Evolutionary conservation across 202 grass and related monocot species (phyloP), one percentile per base, ranked within the genome.

Genomic region (Panicum hallii): DNA sequence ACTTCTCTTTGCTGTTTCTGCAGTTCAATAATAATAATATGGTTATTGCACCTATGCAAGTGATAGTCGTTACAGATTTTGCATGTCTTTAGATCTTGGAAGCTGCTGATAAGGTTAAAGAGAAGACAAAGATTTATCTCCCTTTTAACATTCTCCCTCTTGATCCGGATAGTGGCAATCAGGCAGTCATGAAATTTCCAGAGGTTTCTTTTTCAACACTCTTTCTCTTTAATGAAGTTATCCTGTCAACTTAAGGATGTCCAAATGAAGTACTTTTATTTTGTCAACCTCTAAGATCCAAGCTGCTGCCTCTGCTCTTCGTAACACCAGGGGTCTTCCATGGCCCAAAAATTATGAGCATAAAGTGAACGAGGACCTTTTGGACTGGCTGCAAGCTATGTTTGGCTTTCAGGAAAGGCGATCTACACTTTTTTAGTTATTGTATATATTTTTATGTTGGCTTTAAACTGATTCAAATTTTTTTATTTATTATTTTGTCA

Each of bases 401-500:
- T 99, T 99, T 94, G 93, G 96, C n/a, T 99, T 99, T 92, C 96
- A 99, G 96, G 96, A 90, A 91, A 88, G 82, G 67, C 83, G 90
- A 19, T 48, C 50, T 80, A 48, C 43, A 34, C 41, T 87, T 19
- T 13, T 70, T 84, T 87, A 48, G 4, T 45, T 67, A 58, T 72
- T 85, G 62, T 62, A 30, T 77, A 68, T 67, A 4, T 38, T 38
- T 38, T 38, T 38, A 38, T 4, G 36, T 38, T 38, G 61, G 55
- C 52, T 75, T 74, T 75, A 53, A 53, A 67, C 53, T 22, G 43
- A 52, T 75, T 74, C 7, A 61, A 61, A 78, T 26, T 92, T 85
- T 82, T 36, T 7, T 69, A 3, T 84, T 82, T 90, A 64, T 85
- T 83, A 67, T 81, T 70, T 54, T 60, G 50, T 88, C 46, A 40